Conservation (phyloP, 2,329 filamentous ascomycete species). For the Aspergillus terreus region DNA sequence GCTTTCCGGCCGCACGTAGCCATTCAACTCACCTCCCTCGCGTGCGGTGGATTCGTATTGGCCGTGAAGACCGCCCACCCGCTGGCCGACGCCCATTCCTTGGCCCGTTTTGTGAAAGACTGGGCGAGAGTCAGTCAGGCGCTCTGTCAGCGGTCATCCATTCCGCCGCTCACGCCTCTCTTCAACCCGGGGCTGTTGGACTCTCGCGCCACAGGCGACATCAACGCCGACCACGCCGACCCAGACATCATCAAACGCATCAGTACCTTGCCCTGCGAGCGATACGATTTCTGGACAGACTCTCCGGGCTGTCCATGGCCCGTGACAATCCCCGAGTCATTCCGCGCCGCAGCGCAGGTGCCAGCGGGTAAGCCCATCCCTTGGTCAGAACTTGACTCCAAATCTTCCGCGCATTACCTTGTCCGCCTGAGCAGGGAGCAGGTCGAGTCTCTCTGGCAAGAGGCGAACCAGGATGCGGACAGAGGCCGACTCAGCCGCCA, state of each 20-base stretch:
- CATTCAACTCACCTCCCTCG: conserved; percentile 41
- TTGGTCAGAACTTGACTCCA: conserved; percentile 38
- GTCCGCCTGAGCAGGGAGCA: conserved; percentile 39
- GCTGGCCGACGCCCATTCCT: conserved; percentile 43
- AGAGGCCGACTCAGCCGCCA: conserved; percentile 35
- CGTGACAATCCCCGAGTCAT: conserved; percentile 5
- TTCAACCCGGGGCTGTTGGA: conserved; percentile 45
- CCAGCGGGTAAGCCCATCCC: conserved; percentile 39
- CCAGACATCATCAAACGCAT: conserved; percentile 24
- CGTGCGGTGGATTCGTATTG: conserved; percentile 41
- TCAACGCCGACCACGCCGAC: conserved; percentile 17
- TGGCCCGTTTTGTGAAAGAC: conserved; percentile 43
- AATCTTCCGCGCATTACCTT: conserved; percentile 28
- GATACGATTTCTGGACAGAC: conserved; percentile 47
- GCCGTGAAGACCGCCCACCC: conserved; percentile 43
- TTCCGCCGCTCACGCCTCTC: conserved; percentile 19
- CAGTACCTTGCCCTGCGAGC: conserved; percentile 40
- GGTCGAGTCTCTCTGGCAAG: conserved; percentile 32
- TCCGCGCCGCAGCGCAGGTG: conserved; percentile 21
- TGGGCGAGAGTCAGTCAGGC: conserved; percentile 36
- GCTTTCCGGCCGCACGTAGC: conserved; percentile 30
- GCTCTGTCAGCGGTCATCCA: background rate
- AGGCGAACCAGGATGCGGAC: conserved; percentile 5
- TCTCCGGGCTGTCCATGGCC: conserved; percentile 8
- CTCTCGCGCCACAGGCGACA: conserved; percentile 19